Percentiles rank a stretch among this genome's conserved stretches.
phyloP scores from a whole-genome alignment of 345 rosid species.

The Kandelia obovata region DNA sequence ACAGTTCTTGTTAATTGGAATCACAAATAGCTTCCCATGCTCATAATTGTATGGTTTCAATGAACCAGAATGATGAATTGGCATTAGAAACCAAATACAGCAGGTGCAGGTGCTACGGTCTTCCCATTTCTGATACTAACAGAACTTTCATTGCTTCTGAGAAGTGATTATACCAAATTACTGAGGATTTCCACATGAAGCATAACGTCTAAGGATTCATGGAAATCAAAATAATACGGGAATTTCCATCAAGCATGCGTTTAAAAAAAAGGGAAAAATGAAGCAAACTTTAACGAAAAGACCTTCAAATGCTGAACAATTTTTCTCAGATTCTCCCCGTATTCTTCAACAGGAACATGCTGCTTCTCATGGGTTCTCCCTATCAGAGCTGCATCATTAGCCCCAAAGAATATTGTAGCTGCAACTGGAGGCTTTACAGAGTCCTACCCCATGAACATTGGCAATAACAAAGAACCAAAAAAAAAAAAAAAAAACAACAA shows the following conservation, averaged over 20 bases:
- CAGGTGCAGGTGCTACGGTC: too few relatives aligned
- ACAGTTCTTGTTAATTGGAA: too few relatives aligned
- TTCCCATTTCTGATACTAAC: too few relatives aligned
- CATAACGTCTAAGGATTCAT: background rate
- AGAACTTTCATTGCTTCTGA: too few relatives aligned
- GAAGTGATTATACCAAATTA: too few relatives aligned
- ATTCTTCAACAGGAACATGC: slow-evolving; percentile 80
- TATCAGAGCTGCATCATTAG: slow-evolving; percentile 85
- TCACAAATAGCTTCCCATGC: too few relatives aligned
- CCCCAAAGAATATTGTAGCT: slow-evolving; percentile 80
- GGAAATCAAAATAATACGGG: background rate
- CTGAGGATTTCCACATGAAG: background rate
- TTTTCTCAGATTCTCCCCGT: slow-evolving; percentile 56
- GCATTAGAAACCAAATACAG: too few relatives aligned
- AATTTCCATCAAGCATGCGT: background rate
- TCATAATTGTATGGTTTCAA: too few relatives aligned
- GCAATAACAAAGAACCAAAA: background rate
- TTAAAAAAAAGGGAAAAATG: background rate
- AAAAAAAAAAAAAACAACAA: slow-evolving; percentile 7
- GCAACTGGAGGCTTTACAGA: slow-evolving; percentile 58
- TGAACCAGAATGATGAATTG: too few relatives aligned
- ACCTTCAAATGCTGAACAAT: slow-evolving; percentile 90
- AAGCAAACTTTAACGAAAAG: background rate
- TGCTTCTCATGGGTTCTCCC: slow-evolving; percentile 70
- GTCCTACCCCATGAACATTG: slow-evolving; percentile 30